Evolutionary conservation across 345 rosid species (phyloP), one percentile per base, ranked within the genome.

Genomic region (Eucalyptus microcorys): DNA sequence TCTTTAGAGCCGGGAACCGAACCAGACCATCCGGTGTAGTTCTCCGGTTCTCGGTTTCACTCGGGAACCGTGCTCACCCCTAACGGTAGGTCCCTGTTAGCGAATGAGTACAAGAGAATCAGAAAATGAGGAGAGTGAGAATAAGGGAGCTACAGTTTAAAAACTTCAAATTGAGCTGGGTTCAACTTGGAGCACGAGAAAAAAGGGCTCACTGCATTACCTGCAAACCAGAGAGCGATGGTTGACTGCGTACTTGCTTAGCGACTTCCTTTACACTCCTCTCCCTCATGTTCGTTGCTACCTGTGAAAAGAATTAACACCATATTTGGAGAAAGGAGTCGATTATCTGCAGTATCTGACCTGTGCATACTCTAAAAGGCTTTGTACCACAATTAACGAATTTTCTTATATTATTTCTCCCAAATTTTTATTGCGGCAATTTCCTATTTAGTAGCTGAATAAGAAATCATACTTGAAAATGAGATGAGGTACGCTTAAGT

Each of bases 271-370:
- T 93, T 59, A 97, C 94, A 89, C 94, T 94, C 53, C 92, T 92
- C 90, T 98, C 99, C 88, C 99, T 97, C 97, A 98, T 96, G 91
- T 98, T 97, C 90, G 98, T 98, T 87, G 94, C 93, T 71, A 98
- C 98, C 99, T 97, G 92, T 52, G 89, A 89, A 71, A 37, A 45
- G 87, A 64, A 15, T 90, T 87, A 85, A 53, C 43, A 88, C 86
- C 40, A 64, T 24, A 68, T 11, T 68, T 16, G 24, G 42, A 32
- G 3, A 68, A 68, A 68, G 80, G 22, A 68, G 80, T 68, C 7
- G 2, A 68, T 68, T 43, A 9, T 32, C 6, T 32, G 43, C 80
- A 68, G 42, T 32, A 16, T 68, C 24, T 16, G 24, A 32, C 24
- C n/a, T 32, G 80, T 0, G 5, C 5, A 32, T 34, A 68, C 4